These are phyloP conservation scores for Cadophora sp. DNA, from an alignment of 2,329 filamentous ascomycete species.

Conservation along the genomic window DNA sequence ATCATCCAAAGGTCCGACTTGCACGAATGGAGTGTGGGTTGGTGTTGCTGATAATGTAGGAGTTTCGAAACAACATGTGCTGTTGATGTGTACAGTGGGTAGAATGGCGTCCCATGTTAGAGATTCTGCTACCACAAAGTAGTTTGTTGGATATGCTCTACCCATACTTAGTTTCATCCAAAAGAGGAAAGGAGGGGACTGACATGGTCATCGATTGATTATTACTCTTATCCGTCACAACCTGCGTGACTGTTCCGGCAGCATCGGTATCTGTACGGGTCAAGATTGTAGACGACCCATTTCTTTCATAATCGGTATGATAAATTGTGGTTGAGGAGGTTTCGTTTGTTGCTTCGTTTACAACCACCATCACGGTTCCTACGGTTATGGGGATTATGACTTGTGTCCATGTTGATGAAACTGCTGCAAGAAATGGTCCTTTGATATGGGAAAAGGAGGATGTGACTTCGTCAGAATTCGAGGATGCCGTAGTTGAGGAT, in stretches of 20 bases:
- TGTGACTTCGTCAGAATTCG: not conserved
- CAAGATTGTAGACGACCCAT: conserved; percentile 18
- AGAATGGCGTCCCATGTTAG: conserved; percentile 19
- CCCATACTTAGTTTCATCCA: not conserved
- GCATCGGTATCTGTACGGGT: conserved; percentile 20
- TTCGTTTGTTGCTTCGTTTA: conserved; percentile 23
- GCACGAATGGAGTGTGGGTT: conserved; percentile 15
- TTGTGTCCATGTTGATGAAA: conserved; percentile 23
- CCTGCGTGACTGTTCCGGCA: conserved; percentile 23
- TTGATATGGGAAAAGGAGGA: not conserved
- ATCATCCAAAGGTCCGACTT: not conserved
- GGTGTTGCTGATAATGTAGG: conserved; percentile 15
- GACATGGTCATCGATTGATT: conserved; percentile 2
- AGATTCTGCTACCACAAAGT: conserved; percentile 20
- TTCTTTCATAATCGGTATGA: conserved; percentile 20
- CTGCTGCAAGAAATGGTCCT: conserved; percentile 1
- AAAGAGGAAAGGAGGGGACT: not conserved
- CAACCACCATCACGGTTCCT: conserved; percentile 15
- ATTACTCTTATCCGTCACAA: not conserved
- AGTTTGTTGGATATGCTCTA: conserved; percentile 22
- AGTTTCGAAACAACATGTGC: conserved; percentile 14
- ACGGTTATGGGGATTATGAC: conserved; percentile 19
- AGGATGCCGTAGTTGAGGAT: not conserved
- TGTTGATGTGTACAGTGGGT: conserved; percentile 15
- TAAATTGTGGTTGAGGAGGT: conserved; percentile 22